These are phyloP conservation scores for Agrocybe praecox DNA, from an alignment of 768 basidiomycete species.

Conservation along the genomic window DNA sequence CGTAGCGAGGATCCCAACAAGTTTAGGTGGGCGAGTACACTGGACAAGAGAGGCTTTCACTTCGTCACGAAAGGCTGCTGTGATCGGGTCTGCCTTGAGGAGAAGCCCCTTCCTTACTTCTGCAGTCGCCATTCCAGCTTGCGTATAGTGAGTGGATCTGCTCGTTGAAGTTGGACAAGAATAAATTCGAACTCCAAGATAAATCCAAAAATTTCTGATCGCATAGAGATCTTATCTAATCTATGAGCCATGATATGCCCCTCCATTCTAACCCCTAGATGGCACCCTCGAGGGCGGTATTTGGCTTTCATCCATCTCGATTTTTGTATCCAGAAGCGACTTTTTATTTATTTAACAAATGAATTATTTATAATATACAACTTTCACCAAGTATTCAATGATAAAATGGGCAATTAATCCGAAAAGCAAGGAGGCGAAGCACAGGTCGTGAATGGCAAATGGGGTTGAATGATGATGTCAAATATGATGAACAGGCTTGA, in stretches of 20 bases:
- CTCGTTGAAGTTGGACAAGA: not conserved
- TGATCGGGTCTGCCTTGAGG: constrained; percentile 78
- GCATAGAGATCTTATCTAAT: constrained; percentile 17
- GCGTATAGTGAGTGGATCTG: not conserved
- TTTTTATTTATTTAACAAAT: not conserved
- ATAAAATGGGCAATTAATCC: not conserved
- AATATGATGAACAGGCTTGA: not conserved
- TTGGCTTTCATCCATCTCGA: no score
- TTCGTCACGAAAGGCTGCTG: constrained; percentile 70
- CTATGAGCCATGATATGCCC: not conserved
- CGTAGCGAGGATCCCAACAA: constrained; percentile 92
- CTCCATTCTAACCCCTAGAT: not conserved
- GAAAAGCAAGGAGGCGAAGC: not conserved
- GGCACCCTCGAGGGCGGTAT: no score
- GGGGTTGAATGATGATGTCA: not conserved
- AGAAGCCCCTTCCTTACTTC: constrained; percentile 67
- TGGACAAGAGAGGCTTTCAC: constrained; percentile 50
- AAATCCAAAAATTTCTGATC: not conserved
- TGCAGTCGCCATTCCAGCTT: constrained; percentile 14
- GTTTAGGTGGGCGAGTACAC: constrained; percentile 55
- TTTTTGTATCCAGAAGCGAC: not conserved
- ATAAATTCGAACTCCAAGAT: not conserved
- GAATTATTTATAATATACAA: not conserved
- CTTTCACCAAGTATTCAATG: not conserved
- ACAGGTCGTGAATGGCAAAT: not conserved